Conservation (phyloP, 371 early-diverging fungal genomes). For the Lichtheimia ramosa region DNA sequence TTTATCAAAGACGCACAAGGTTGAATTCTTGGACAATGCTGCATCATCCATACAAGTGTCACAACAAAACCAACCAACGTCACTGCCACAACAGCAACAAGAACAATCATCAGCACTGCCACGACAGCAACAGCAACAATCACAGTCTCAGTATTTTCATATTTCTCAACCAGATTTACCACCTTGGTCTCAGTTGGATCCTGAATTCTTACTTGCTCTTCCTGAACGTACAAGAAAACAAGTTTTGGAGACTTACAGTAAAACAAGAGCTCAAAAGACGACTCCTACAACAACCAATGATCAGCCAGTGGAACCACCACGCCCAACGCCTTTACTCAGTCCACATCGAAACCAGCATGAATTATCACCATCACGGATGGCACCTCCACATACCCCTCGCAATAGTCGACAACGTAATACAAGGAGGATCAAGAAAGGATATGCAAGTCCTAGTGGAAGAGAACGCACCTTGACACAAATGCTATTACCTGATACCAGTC, state of each 20-base stretch:
- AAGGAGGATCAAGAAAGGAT: background rate
- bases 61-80: background rate
- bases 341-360: background rate
- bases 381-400: background rate
- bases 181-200: slow-evolving; percentile 58
- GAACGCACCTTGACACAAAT: slow-evolving; percentile 3
- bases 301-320: background rate
- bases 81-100: slow-evolving; percentile 16
- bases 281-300: background rate
- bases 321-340: background rate
- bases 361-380: too few species aligned
- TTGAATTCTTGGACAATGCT: slow-evolving; percentile 1
- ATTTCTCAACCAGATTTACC: slow-evolving; percentile 27
- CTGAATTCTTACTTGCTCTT: slow-evolving; percentile 37
- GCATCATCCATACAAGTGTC: background rate
- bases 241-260: slow-evolving; percentile 39
- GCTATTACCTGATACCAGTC: background rate
- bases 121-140: too few species aligned
- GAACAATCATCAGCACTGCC: background rate
- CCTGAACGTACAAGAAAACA: slow-evolving; percentile 41
- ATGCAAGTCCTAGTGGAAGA: background rate
- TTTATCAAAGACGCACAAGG: slow-evolving; percentile 4
- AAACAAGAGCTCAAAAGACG: background rate
- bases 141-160: background rate
- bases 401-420: background rate